Conservation (phyloP, 2,329 filamentous ascomycete genomes). For the Talaromyces sp. region DNA sequence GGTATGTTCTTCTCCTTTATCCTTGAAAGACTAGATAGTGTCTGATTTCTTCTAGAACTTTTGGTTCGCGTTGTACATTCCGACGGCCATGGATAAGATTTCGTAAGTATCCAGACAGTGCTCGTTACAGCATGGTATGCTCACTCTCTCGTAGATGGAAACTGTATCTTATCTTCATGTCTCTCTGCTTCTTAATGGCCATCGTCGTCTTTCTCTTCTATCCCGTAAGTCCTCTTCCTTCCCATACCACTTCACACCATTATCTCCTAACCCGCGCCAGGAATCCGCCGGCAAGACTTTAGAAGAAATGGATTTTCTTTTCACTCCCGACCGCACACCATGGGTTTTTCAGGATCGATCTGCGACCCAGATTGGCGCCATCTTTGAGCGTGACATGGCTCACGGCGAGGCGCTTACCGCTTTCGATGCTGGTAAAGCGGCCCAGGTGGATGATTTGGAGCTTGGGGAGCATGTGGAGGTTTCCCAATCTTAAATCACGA, state of each 20-base stretch:
- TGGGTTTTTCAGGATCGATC: slow-evolving; percentile 23
- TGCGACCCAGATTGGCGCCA: slow-evolving; percentile 24
- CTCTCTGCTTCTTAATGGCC: slow-evolving; percentile 24
- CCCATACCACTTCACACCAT: background rate
- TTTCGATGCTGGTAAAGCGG: slow-evolving; percentile 8
- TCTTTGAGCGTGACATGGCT: slow-evolving; percentile 25
- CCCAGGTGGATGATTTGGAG: background rate
- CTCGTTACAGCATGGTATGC: background rate
- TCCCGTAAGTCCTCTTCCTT: slow-evolving; percentile 18
- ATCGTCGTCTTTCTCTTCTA: slow-evolving; percentile 24
- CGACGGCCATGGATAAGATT: slow-evolving; percentile 26
- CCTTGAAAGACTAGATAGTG: background rate
- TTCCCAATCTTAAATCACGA: background rate
- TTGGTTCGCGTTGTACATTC: slow-evolving; percentile 27
- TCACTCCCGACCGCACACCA: slow-evolving; percentile 20
- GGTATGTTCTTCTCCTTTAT: slow-evolving; percentile 15
- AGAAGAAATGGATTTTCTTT: slow-evolving; percentile 25
- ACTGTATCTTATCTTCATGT: slow-evolving; percentile 26
- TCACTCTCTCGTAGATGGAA: slow-evolving; percentile 21
- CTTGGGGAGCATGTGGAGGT: background rate
- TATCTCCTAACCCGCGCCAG: slow-evolving; percentile 4
- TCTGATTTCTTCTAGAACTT: slow-evolving; percentile 21
- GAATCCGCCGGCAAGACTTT: slow-evolving; percentile 25
- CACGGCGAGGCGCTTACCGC: slow-evolving; percentile 27
- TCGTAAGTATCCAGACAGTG: slow-evolving; percentile 14